A percentile compares a stretch with the other conserved stretches of the same genome.
Evolutionary conservation across 148 eudicot genomes (phyloP).

Genomic region (Camellia lanceoleosa): DNA sequence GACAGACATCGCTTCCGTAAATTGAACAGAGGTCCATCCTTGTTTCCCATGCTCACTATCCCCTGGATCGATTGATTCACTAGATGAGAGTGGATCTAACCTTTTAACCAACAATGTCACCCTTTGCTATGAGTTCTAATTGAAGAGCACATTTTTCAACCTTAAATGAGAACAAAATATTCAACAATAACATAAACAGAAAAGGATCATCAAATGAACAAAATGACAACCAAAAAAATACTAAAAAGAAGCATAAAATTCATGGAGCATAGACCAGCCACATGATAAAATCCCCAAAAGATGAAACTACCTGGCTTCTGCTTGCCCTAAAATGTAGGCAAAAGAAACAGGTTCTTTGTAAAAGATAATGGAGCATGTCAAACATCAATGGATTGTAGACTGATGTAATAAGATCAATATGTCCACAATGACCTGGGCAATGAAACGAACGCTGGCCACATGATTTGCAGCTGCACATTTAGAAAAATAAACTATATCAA

Average conservation of each 20-base stretch:
- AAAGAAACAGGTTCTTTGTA: slow-evolving; percentile 66
- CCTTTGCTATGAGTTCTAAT: slow-evolving; percentile 55
- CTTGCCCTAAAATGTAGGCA: slow-evolving; percentile 62
- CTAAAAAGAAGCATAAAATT: neutral
- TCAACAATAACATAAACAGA: slow-evolving; percentile 10
- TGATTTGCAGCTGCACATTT: slow-evolving; percentile 66
- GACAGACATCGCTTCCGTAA: slow-evolving; percentile 62
- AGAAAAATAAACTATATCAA: neutral
- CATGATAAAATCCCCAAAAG: neutral
- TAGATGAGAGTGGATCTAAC: slow-evolving; percentile 25
- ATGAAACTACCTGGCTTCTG: slow-evolving; percentile 37
- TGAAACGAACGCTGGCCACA: slow-evolving; percentile 61
- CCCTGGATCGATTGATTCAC: slow-evolving; percentile 23
- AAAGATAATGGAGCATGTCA: slow-evolving; percentile 40
- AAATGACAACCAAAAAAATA: neutral
- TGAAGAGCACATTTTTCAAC: slow-evolving; percentile 52
- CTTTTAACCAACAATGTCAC: slow-evolving; percentile 63
- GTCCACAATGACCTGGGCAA: slow-evolving; percentile 96
- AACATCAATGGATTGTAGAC: slow-evolving; percentile 81
- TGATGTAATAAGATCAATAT: slow-evolving; percentile 64
- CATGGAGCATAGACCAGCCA: neutral
- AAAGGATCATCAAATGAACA: slow-evolving; percentile 11
- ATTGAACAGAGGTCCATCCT: slow-evolving; percentile 72
- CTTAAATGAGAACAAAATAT: slow-evolving; percentile 29
- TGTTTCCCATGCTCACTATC: slow-evolving; percentile 36